Percentiles rank a stretch among this genome's conserved stretches.
Conservation (phyloP, 108 stramenopile genomes). For the Nitzschia sp. region DNA sequence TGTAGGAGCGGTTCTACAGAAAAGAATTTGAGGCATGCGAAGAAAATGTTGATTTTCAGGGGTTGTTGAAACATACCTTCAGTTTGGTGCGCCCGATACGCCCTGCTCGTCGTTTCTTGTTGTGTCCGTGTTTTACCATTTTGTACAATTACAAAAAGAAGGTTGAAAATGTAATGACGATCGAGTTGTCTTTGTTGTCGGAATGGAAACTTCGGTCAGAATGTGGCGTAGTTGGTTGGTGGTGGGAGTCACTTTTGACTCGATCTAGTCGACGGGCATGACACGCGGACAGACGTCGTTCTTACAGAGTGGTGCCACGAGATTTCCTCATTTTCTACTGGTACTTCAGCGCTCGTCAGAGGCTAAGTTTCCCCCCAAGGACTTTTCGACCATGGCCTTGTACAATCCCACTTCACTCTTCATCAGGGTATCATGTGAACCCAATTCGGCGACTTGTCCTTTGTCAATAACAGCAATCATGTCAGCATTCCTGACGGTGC, state of each 20-base stretch:
- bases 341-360: no score
- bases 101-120: conserved; percentile 77
- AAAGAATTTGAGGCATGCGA: not conserved
- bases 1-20: conserved; percentile 19
- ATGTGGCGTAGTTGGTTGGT: no score
- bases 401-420: conserved; percentile 33
- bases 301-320: no score
- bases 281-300: no score
- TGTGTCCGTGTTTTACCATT: conserved; percentile 73
- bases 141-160: not conserved
- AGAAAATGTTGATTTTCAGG: not conserved
- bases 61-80: conserved; percentile 35
- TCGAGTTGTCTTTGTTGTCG: no score
- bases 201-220: no score
- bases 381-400: conserved; percentile 41
- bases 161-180: no score
- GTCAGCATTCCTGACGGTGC: conserved; percentile 86
- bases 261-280: no score
- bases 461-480: conserved; percentile 86
- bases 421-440: conserved; percentile 83
- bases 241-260: no score
- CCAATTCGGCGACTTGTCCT: conserved; percentile 80
- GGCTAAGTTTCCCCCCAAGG: conserved; percentile 28
- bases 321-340: no score
- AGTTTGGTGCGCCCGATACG: conserved; percentile 66